Base-by-base conservation (phyloP, 768 basidiomycete genomes). In the Psilocybe cubensis region DNA sequence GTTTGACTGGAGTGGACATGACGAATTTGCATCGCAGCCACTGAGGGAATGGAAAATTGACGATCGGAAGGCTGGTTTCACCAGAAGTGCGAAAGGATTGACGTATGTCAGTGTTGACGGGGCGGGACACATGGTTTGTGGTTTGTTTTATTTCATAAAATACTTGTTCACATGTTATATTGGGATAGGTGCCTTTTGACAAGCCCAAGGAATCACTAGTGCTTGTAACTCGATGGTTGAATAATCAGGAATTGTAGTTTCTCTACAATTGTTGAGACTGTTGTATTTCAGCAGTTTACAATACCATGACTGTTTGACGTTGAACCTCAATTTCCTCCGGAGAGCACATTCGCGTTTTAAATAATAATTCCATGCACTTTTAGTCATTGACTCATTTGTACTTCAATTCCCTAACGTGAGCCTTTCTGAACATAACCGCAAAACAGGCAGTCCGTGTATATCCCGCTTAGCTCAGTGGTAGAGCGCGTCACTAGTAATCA, bases 1-100 rank as follows among this genome's bases (percentile, higher is more conserved):
- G 27, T 75, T 94, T 59, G 83, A 88, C 56, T 92, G 92, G 92
- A 82, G 78, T 44, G 89, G 89, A 3, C 72, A 80, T 51, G 61
- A 63, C 58, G 79, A 59, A 74, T 76, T 61, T 85, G 65, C 8
- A 51, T 65, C 1, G 57, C 59, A 59, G 72, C 70, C 74, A 7
- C 68, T 85, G 68, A 70, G 78, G 45, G 80, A 82, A 31, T 92
- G 91, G 91, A 62, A 63, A 11, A 72, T 87, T 0, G 76, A 81
- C 38, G 74, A 83, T 69, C 55, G 70, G 76, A 62, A 70, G 67
- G 58, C 56, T 65, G 84, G 69, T 35, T 62, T 63, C 58, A 71
- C 66, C 35, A 72, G 76, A 59, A 69, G 64, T 31, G 69, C 67
- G 43, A 81, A 78, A 2, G 79, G 80, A 24, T 68, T 92, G 56